Conservation (phyloP, 225 moss, liverwort and hornwort genomes). For the Polytrichum commune region DNA sequence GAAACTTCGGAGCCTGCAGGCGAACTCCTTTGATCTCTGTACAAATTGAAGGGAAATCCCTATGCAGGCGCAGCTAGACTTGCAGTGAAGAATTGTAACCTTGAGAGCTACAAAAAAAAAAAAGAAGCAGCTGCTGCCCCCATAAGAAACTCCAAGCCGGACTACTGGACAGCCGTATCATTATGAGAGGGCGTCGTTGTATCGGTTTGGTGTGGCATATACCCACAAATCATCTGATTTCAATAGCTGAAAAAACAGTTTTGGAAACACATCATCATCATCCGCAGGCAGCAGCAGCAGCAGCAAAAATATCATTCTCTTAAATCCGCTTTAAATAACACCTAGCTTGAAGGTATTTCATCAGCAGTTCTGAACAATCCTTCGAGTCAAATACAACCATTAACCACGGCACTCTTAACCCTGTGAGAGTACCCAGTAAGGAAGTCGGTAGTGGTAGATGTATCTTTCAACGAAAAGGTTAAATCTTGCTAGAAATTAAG, state of each 20-base stretch:
- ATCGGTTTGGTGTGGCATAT: conserved; percentile 2
- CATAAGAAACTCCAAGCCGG: neutral
- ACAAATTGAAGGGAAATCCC: neutral
- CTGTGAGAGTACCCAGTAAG: too few relatives aligned
- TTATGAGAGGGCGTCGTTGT: neutral
- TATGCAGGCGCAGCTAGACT: neutral
- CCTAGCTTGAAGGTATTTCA: too few relatives aligned
- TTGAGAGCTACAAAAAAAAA: too few relatives aligned
- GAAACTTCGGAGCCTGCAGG: neutral
- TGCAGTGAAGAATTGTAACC: neutral
- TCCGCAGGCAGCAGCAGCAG: neutral
- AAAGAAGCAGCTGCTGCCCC: too few relatives aligned
- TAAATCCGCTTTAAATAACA: too few relatives aligned
- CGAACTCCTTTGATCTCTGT: neutral
- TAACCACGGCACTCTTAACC: too few relatives aligned
- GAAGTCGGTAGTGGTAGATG: too few relatives aligned
- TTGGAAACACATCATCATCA: neutral
- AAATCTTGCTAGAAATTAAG: too few relatives aligned
- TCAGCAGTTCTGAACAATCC: too few relatives aligned
- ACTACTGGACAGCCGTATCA: neutral
- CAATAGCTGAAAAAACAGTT: neutral
- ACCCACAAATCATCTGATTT: conserved; percentile 6
- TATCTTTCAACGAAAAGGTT: too few relatives aligned
- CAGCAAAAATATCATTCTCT: neutral
- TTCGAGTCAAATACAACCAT: too few relatives aligned